Conservation (phyloP, 139 green algal genomes). For the Astrephomene gubernaculifera region DNA sequence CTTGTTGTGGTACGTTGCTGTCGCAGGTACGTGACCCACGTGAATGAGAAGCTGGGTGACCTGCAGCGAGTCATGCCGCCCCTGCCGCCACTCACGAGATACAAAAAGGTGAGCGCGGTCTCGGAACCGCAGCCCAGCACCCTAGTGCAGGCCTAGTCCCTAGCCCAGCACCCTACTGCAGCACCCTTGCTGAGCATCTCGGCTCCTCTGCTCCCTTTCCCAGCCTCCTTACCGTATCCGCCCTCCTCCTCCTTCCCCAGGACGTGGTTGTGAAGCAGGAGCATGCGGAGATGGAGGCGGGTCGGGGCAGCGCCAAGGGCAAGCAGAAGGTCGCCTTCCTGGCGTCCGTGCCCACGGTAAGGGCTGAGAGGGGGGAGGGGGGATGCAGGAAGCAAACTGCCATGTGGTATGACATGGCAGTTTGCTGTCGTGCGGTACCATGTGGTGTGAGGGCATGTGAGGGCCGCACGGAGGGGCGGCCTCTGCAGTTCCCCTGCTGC, state of each 20-base stretch:
- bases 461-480: too few species aligned
- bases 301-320: neutral
- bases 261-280: slow-evolving; percentile 61
- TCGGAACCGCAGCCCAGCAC: too few species aligned
- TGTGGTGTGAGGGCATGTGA: too few species aligned
- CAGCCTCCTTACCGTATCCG: neutral
- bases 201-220: neutral
- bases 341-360: slow-evolving; percentile 1
- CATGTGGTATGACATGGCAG: too few species aligned
- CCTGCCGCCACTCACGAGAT: slow-evolving; percentile 46
- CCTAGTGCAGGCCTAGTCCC: neutral
- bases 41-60: slow-evolving; percentile 48
- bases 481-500: too few species aligned
- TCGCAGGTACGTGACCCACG: slow-evolving; percentile 28
- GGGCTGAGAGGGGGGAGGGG: neutral
- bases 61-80: slow-evolving; percentile 47
- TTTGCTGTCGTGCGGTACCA: too few species aligned
- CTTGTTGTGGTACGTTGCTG: too few species aligned
- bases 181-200: neutral
- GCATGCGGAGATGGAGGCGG: slow-evolving; percentile 4
- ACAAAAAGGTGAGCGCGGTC: slow-evolving; percentile 50
- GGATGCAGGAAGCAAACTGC: too few species aligned
- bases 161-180: neutral
- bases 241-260: neutral
- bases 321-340: slow-evolving; percentile 23